phyloP scores from a whole-genome alignment of 768 basidiomycete genomes.

The Boletus rex-veris region DNA sequence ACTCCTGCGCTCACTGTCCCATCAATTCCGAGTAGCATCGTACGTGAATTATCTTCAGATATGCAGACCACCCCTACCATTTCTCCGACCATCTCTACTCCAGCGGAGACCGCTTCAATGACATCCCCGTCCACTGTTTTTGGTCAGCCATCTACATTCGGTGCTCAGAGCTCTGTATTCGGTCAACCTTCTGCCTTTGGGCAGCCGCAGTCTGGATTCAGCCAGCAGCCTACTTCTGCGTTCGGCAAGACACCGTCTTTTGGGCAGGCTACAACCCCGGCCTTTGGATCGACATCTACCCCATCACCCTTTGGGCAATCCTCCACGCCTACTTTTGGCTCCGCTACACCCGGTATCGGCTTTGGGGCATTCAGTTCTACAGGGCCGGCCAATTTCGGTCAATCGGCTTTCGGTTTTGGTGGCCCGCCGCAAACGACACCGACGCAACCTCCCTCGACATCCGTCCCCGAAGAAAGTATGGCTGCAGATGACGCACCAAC shows the following conservation, averaged over 20 bases:
- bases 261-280: slow-evolving; percentile 8
- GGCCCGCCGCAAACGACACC: slow-evolving; percentile 8
- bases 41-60: slow-evolving; percentile 29
- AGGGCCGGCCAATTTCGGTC: slow-evolving; percentile 32
- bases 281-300: slow-evolving; percentile 14
- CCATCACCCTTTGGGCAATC: slow-evolving; percentile 22
- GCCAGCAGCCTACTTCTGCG: slow-evolving; percentile 17
- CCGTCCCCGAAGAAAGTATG: slow-evolving; percentile 32
- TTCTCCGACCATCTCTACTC: slow-evolving; percentile 16
- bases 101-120: slow-evolving; percentile 26
- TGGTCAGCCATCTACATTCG: slow-evolving; percentile 32
- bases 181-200: slow-evolving; percentile 30
- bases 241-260: slow-evolving; percentile 28
- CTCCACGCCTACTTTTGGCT: slow-evolving; percentile 19
- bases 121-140: slow-evolving; percentile 33
- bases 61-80: slow-evolving; percentile 28
- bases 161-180: slow-evolving; percentile 27
- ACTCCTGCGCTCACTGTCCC: slow-evolving; percentile 1
- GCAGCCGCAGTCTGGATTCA: slow-evolving; percentile 13
- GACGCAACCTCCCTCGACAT: not conserved
- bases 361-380: slow-evolving; percentile 34
- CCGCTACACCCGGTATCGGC: slow-evolving; percentile 20
- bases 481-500: slow-evolving; percentile 29
- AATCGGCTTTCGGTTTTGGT: slow-evolving; percentile 24
- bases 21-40: slow-evolving; percentile 19